Evolutionary conservation across 192 early-diverging fungal species (phyloP).

Genomic region (Glomus cerebriforme): DNA sequence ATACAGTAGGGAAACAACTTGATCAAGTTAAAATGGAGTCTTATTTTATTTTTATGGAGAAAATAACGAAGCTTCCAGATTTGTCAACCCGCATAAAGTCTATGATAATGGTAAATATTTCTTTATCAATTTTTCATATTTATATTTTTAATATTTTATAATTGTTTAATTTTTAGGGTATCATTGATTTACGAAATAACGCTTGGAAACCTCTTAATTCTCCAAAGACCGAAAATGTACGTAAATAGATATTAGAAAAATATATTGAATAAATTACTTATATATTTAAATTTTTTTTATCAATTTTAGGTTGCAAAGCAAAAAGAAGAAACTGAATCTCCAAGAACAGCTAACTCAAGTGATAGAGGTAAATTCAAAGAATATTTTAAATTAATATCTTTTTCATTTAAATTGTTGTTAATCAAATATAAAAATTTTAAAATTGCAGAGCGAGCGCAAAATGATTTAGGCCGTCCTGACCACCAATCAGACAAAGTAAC

Average conservation of each 20-base stretch:
- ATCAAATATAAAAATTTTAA: neutral
- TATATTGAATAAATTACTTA: too few species aligned
- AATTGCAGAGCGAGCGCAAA: conserved; percentile 55
- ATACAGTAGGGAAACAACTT: conserved; percentile 82
- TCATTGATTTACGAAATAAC: conserved; percentile 79
- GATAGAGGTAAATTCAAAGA: conserved; percentile 47
- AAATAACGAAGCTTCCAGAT: conserved; percentile 66
- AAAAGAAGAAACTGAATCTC: conserved; percentile 72
- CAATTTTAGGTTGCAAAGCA: conserved; percentile 52
- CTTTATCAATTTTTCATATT: neutral
- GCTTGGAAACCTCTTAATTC: conserved; percentile 77
- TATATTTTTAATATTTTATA: neutral
- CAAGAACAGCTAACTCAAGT: conserved; percentile 61
- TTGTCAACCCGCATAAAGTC: conserved; percentile 89
- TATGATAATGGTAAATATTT: conserved; percentile 63
- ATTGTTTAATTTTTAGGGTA: conserved; percentile 47
- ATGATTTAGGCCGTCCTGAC: conserved; percentile 58
- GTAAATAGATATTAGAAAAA: too few species aligned
- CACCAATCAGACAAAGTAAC: conserved; percentile 35
- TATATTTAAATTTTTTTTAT: neutral
- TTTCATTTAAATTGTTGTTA: neutral
- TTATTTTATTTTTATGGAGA: conserved; percentile 81
- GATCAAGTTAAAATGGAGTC: conserved; percentile 74
- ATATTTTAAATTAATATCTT: neutral
- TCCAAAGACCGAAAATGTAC: conserved; percentile 82